Conservation (phyloP, 345 rosid species). For the Ceriops zippeliana region DNA sequence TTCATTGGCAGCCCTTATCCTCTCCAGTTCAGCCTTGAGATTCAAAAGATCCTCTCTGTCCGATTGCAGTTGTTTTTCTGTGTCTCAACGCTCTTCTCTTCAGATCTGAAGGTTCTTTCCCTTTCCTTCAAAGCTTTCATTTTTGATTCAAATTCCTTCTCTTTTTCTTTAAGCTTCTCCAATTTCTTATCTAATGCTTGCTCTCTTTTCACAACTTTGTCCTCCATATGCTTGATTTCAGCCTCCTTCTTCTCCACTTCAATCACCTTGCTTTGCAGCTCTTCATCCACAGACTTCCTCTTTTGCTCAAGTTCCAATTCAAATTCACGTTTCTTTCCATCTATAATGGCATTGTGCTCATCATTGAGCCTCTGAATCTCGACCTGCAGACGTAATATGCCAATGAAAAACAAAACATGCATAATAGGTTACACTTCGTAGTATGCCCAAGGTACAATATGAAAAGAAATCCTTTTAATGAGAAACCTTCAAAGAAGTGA, state of each 20-base stretch:
- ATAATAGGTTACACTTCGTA: neutral
- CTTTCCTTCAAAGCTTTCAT: slow-evolving; percentile 56
- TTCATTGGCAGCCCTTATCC: slow-evolving; percentile 57
- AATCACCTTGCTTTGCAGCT: slow-evolving; percentile 55
- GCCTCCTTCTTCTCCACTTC: slow-evolving; percentile 81
- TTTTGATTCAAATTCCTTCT: slow-evolving; percentile 57
- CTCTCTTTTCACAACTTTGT: slow-evolving; percentile 76
- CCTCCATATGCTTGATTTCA: slow-evolving; percentile 79
- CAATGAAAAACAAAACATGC: slow-evolving; percentile 1
- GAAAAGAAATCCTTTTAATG: too few species aligned
- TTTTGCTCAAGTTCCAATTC: slow-evolving; percentile 75
- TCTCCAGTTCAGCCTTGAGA: slow-evolving; percentile 66
- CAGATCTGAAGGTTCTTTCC: slow-evolving; percentile 60
- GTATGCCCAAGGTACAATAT: neutral
- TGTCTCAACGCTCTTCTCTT: slow-evolving; percentile 59
- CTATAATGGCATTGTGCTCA: slow-evolving; percentile 72
- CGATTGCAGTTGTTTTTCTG: slow-evolving; percentile 48
- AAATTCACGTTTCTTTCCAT: slow-evolving; percentile 60
- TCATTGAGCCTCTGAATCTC: slow-evolving; percentile 75
- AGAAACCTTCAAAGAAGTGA: too few species aligned
- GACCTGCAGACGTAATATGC: slow-evolving; percentile 34
- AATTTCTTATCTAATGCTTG: slow-evolving; percentile 61
- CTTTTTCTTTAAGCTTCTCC: slow-evolving; percentile 77
- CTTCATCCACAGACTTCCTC: slow-evolving; percentile 69
- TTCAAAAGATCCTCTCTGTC: slow-evolving; percentile 54